Base-by-base conservation (phyloP, 2,329 filamentous ascomycete genomes). In the Colletotrichum viniferum region DNA sequence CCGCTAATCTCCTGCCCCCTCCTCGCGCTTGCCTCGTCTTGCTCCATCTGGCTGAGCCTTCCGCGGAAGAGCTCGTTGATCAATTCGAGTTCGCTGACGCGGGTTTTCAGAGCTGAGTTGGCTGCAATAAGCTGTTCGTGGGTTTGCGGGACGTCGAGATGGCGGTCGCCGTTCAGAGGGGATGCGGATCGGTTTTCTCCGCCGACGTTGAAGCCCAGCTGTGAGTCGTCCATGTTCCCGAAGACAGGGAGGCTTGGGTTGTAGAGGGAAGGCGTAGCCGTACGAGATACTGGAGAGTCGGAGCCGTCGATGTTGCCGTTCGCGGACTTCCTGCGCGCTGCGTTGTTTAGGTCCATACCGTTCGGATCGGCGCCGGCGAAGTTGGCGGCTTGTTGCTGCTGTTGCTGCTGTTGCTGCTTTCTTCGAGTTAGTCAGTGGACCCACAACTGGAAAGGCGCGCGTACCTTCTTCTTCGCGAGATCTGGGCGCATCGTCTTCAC, bases 81-180 rank as follows among this genome's bases (percentile, higher is more conserved):
- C 68, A 99, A 91, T 83, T 99, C 97, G 28, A 99, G 90, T 84
- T 99, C 97, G 79, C 94, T 97, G 38, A 99, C 96, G 56, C 97
- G 93, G 1, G 97, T 99, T 86, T 97, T 98, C n/a, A 98, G 89
- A 66, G 93, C 94, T 7, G 94, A 94, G 83, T 98, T 98, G 77
- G 93, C 91, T 3, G 94, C 93, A 68, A 95, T 88, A 28, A 98
- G 90, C 76, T 94, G 93, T 81, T 98, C 95, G 83, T 95, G 95
- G 4, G 93, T 94, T 81, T 95, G 94, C 1, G 94, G 92, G 6
- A 91, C 88, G 74, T 96, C 94, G 71, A 93, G 87, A 77, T 92
- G 89, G 63, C 93, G 92, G 30, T 93, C 90, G 70, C 87, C 90
- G 77, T 89, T 91, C 77, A 88, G 79, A 9, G 87, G 88, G 18